Percentiles rank a stretch among this genome's conserved stretches.
phyloP scores from a whole-genome alignment of 163 green algal species.

The Picocystis sp. region DNA sequence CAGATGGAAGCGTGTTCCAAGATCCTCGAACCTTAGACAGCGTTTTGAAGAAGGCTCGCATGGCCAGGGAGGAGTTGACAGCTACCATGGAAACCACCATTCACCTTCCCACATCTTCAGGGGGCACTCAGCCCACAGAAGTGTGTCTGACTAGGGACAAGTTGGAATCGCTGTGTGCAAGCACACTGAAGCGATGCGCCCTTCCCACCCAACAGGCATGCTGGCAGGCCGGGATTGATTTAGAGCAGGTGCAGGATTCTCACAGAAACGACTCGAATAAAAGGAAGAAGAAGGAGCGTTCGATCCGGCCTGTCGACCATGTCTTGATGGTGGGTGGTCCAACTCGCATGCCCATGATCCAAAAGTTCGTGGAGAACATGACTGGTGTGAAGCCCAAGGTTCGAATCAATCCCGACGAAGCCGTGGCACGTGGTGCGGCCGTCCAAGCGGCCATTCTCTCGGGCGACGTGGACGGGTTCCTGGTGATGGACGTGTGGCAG shows the following conservation, averaged over 20 bases:
- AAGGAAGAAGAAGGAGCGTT: too few species aligned
- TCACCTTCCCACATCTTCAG: too few species aligned
- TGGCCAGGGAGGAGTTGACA: too few species aligned
- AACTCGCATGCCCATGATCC: constrained; percentile 62
- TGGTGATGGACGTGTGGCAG: constrained; percentile 72
- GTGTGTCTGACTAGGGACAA: too few species aligned
- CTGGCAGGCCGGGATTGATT: constrained; percentile 1
- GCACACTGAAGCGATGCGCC: too few species aligned
- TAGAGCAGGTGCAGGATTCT: neutral
- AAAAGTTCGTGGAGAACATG: constrained; percentile 68
- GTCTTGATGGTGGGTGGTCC: constrained; percentile 75
- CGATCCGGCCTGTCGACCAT: constrained; percentile 27
- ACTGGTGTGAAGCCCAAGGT: constrained; percentile 55
- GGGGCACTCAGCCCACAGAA: too few species aligned
- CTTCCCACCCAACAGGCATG: too few species aligned
- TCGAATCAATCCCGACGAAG: constrained; percentile 93
- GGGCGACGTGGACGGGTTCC: constrained; percentile 56
- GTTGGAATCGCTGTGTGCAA: too few species aligned
- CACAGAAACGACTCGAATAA: neutral
- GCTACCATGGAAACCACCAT: too few species aligned
- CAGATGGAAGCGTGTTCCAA: too few species aligned
- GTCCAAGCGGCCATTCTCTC: constrained; percentile 62
- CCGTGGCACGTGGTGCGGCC: constrained; percentile 67
- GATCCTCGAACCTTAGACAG: too few species aligned
- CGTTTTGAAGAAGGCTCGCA: too few species aligned